Evolutionary conservation across 331 rosid genomes (phyloP).

Genomic region (Cucumis variabilis): DNA sequence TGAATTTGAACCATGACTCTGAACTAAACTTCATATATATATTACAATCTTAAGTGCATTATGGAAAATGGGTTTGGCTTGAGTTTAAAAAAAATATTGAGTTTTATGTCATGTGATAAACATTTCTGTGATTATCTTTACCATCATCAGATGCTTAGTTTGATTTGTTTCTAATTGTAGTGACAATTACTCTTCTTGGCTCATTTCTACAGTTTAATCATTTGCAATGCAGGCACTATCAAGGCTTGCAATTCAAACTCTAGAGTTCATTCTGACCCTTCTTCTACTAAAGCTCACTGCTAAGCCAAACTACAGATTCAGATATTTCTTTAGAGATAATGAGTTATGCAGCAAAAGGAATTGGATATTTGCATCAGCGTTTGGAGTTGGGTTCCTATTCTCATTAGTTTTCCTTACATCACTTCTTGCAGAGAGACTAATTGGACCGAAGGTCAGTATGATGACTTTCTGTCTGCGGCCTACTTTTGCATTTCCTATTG

Average conservation of each 20-base stretch:
- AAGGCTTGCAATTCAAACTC: slow-evolving; percentile 60
- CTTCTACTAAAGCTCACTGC: slow-evolving; percentile 67
- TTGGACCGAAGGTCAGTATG: slow-evolving; percentile 71
- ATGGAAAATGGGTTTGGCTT: neutral
- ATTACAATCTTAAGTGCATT: neutral
- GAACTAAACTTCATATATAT: neutral
- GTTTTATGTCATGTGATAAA: neutral
- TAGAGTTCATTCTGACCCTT: slow-evolving; percentile 64
- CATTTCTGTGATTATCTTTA: neutral
- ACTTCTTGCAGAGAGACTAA: slow-evolving; percentile 45
- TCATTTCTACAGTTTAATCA: neutral
- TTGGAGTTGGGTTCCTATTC: slow-evolving; percentile 71
- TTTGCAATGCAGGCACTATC: slow-evolving; percentile 58
- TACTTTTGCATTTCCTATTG: neutral
- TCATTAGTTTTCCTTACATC: slow-evolving; percentile 63
- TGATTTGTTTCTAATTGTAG: neutral
- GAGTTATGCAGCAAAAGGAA: slow-evolving; percentile 48
- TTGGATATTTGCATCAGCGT: slow-evolving; percentile 69
- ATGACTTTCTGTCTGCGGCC: neutral
- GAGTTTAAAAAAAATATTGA: neutral
- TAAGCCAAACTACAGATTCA: slow-evolving; percentile 52
- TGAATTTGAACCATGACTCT: neutral
- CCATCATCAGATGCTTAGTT: neutral
- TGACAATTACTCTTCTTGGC: neutral
- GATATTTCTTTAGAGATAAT: slow-evolving; percentile 50